Evolutionary conservation across 2,329 filamentous ascomycete species (phyloP), one percentile per base, ranked within the genome.

Genomic region (Dactylellina haptotyla): DNA sequence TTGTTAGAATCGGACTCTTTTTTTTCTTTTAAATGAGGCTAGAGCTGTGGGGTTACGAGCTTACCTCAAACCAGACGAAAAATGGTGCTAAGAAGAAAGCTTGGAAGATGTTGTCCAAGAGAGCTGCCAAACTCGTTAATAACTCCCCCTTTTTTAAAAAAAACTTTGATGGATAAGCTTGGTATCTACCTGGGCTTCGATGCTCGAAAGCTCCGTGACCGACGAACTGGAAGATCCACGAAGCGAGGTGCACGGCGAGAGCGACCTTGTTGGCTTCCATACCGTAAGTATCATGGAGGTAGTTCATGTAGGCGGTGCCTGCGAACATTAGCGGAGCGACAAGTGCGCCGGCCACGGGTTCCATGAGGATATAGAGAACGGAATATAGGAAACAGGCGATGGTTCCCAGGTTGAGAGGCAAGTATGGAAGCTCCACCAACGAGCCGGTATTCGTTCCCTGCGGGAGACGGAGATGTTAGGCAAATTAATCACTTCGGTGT

Each of bases 81-180:
- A 99, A 90, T 6, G 95, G 95, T 0, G 95, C 95, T 23, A 98
- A 85, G 79, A 98, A 94, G 76, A 98, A 81, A 26, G 95, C 93
- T 82, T 98, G 95, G 51, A 96, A 85, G 43, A 98, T 82, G 79
- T 97, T 98, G 82, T 98, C 93, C 51, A 98, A 83, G 75, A 98
- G 83, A 3, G 93, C 70, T 75, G 25, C 16, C n/a, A 48, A 2
- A 6, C 1, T 6, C n/a, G 20, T 48, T 10, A 23, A n/a, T 41
- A n/a, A 46, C 16, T 23, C 18, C 23, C 41, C 16, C 18, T 18
- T 23, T 46, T 18, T 37, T 37, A 5, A 28, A 37, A 2, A 37
- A 54, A 12, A 25, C 25, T 25, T 1, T 3, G 4, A 23, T 1
- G 16, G 8, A 20, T 34, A 23, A 4, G 20, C 10, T n/a, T n/a